phyloP scores from a whole-genome alignment of 2,329 filamentous ascomycete genomes.

The Acrocalymma vagum region DNA sequence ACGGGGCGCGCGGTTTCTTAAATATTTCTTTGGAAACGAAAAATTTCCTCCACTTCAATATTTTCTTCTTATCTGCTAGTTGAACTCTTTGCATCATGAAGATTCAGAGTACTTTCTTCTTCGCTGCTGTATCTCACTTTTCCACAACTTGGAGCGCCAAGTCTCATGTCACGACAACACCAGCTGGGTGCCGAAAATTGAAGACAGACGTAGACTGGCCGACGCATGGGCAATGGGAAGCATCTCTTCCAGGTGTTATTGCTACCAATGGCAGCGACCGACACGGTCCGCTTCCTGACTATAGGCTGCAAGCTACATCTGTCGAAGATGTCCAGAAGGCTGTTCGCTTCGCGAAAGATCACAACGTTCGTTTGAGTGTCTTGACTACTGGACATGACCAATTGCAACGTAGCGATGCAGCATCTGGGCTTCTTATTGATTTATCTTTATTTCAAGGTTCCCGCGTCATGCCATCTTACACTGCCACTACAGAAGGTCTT shows the following conservation, averaged over 20 bases:
- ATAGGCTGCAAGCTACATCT: slow-evolving; percentile 4
- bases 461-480: slow-evolving; percentile 3
- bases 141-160: no score
- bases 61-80: no score
- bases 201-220: slow-evolving; percentile 7
- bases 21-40: no score
- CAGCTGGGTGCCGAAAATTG: slow-evolving; percentile 5
- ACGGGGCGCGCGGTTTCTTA: no score
- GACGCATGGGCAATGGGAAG: neutral
- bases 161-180: no score
- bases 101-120: no score
- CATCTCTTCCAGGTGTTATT: slow-evolving; percentile 2
- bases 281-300: slow-evolving; percentile 5
- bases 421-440: slow-evolving; percentile 3
- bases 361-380: slow-evolving; percentile 8
- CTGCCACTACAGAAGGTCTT: slow-evolving; percentile 3
- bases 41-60: no score
- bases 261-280: slow-evolving; percentile 4
- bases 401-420: slow-evolving; percentile 6
- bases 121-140: no score
- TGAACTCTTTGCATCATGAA: no score
- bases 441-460: slow-evolving; percentile 6
- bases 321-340: slow-evolving; percentile 5
- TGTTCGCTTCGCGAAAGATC: slow-evolving; percentile 8
- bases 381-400: slow-evolving; percentile 10